Evolutionary conservation across 768 basidiomycete species (phyloP), one percentile per base, ranked within the genome.

Genomic region (Polyporus arcularius): DNA sequence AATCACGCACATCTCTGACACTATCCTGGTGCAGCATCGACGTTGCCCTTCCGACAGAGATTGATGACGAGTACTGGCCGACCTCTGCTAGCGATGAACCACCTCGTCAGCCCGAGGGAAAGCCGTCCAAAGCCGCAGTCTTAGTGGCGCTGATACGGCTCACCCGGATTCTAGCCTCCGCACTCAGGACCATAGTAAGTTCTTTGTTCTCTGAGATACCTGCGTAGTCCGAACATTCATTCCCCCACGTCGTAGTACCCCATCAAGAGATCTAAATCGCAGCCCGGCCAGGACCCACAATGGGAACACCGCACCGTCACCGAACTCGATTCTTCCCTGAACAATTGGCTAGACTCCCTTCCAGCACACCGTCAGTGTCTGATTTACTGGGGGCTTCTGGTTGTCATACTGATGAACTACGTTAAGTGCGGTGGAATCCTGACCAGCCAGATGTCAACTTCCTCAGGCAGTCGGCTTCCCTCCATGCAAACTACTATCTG

Each of bases 291-390:
- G 47, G 78, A 85, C 57, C 74, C 61, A 62, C 73, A 85, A 57
- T 90, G 85, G 73, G 86, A 88, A 55, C 81, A 87, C 55, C 80
- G 82, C 41, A 80, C 85, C 26, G 85, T 93, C 5, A 81, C 84
- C 8, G 88, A 90, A 57, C 77, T 93, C 4, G 91, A 93, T 73
- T 86, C 87, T 4, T 83, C 85, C 2, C 74, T 93, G 68, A 91
- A 92, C 64, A 80, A 83, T n/a, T 93, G 91, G 91, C 80, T 88
- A 51, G 86, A 89, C 56, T 78, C 81, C 2, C 78, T 93, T 2
- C 91, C 91, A 2, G 75, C 79, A 45, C 85, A 86, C 68, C 68
- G 80, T 80, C 54, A 49, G 74, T 35, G 7, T 35, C 35, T 35
- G 65, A 4, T 4, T 6, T 32, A 16, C 49, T 11, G 2, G 4